Evolutionary conservation across 257 asterid species (phyloP), one percentile per base, ranked within the genome.

Genomic region (Solanum clarkiae): DNA sequence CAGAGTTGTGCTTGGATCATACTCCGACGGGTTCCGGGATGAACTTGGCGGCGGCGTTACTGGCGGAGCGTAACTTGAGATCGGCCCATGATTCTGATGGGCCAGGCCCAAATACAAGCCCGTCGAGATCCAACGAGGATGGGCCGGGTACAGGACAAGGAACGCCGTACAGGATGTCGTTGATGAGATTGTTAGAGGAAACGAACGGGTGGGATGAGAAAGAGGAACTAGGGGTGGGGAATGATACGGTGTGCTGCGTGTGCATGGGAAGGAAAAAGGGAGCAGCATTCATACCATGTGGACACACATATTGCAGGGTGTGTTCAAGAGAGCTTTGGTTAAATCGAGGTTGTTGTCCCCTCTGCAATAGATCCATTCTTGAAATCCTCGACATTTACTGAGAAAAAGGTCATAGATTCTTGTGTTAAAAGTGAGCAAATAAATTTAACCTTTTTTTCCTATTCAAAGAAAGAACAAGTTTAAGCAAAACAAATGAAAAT

Each of bases 281-380:
- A 0, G 99, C 98, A 55, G 98, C 99, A 6, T 94, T 96, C 89
- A 94, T 96, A 82, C 99, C 99, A 83, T 96, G 99, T 90, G 99
- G 99, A 10, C 99, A 96, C 90, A 94, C 98, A 51, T 96, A 92
- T 88, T 96, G 99, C 88, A 90, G 98, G 80, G 95, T 92, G 88
- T 96, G 99, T 87, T 91, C 98, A n/a, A 92, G 98, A 74, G 98
- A 96, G 89, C 1, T 95, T 88, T 90, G 99, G 98, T 55, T 92
- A 86, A 94, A 90, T 85, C 98, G 99, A 92, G 98, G 98, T 1
- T 70, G 88, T 32, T 96, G 99, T 91, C 98, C 99, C 90, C 97
- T 96, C 40, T 96, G 99, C 91, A 96, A 92, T 87, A 92, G 97
- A 63, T 62, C 89, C 44, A 95, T 96, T 83, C 85, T 91, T 17